These are phyloP conservation scores for Populus ilicifolia DNA, from an alignment of 345 rosid genomes.

Conservation along the genomic window DNA sequence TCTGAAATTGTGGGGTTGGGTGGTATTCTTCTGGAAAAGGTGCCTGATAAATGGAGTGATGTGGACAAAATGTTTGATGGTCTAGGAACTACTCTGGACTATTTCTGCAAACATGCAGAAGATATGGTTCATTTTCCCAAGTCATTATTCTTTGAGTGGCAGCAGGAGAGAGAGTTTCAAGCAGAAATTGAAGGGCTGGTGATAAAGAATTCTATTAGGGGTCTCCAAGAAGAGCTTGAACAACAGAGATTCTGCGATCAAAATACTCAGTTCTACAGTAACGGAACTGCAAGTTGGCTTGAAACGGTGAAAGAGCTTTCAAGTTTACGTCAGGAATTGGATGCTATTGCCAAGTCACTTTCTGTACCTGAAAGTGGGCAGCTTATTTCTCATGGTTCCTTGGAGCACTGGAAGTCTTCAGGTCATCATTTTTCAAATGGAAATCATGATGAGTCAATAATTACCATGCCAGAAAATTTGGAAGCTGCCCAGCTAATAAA, in stretches of 20 bases:
- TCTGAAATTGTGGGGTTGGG: constrained; percentile 45
- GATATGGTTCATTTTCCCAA: constrained; percentile 21
- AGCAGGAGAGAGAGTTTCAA: constrained; percentile 47
- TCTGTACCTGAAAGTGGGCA: constrained; percentile 48
- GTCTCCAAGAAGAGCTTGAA: constrained; percentile 58
- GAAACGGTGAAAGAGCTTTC: constrained; percentile 59
- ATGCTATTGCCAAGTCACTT: constrained; percentile 48
- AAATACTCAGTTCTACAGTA: constrained; percentile 30
- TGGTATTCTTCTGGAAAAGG: constrained; percentile 36
- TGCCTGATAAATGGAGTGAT: constrained; percentile 28
- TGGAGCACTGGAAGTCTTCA: constrained; percentile 59
- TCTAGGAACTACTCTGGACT: constrained; percentile 13
- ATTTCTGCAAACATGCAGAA: constrained; percentile 1
- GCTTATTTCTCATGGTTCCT: constrained; percentile 41
- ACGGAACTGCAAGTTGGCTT: constrained; percentile 31
- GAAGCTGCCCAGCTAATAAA: constrained; percentile 43
- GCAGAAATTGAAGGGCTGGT: constrained; percentile 50
- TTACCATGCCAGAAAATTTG: constrained; percentile 42
- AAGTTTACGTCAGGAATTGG: constrained; percentile 64
- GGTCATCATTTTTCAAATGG: constrained; percentile 55
- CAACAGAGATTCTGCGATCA: constrained; percentile 43
- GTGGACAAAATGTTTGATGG: constrained; percentile 20
- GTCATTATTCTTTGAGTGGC: constrained; percentile 43
- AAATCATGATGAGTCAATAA: constrained; percentile 50
- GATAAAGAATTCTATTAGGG: constrained; percentile 35